Evolutionary conservation across 2,329 filamentous ascomycete species (phyloP), one percentile per base, ranked within the genome.

Genomic region (Fusarium cicatricum): DNA sequence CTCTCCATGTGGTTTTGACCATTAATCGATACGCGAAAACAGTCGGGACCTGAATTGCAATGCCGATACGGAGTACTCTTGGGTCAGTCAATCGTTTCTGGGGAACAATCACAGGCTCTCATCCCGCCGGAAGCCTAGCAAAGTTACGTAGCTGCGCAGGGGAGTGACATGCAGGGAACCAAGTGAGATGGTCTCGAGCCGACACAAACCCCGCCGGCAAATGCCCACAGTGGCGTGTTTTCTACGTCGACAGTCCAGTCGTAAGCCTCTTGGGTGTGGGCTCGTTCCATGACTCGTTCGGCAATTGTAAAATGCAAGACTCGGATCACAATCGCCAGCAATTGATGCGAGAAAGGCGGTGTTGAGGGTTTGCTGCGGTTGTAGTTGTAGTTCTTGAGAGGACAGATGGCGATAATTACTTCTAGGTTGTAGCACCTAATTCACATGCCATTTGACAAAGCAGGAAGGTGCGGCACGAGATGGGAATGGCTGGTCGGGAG

Each of bases 161-260:
- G 28, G 11, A 52, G 23, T 26, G 37, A 37, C 40, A 31, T 47
- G 34, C 51, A 47, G 51, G 45, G 45, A 55, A 8, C 38, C 23
- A 51, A 57, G 36, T 38, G 31, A 40, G 40, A 26, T 55, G 11
- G 44, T 37, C 28, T 44, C 36, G 37, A 33, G 36, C 33, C 17
- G 34, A 16, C 29, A 37, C 29, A 17, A 32, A 34, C 54, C 54
- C 59, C 50, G 38, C 57, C 40, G 36, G 32, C 33, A 47, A 31
- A 54, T 36, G 31, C 33, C 43, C 15, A 40, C 28, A 34, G 45
- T 60, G 55, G 57, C 55, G 39, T 59, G 57, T 59, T 60, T 39
- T 47, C 52, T 29, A 47, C 55, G 32, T 43, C 41, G 21, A 58
- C 12, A n/a, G 45, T 48, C 45, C 45, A 37, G 31, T 42, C 39